Percentiles rank a stretch among this genome's conserved stretches.
Evolutionary conservation across 768 basidiomycete species (phyloP).

Genomic region (Lentinula lateritia): DNA sequence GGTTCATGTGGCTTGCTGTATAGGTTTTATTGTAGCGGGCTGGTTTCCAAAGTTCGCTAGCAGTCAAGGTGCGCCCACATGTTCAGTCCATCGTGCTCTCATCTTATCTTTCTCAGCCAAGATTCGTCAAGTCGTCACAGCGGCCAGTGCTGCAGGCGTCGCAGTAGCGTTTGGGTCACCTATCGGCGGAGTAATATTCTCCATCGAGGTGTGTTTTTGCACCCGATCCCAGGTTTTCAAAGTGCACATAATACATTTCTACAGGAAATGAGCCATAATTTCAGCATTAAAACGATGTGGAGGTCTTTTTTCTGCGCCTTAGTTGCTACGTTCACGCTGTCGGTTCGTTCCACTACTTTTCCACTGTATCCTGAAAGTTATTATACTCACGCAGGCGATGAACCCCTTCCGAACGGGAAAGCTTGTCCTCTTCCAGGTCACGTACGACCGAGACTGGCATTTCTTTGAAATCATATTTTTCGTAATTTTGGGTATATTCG

Average conservation of each 20-base stretch:
- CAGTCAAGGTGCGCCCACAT: constrained; percentile 67
- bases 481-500: constrained; percentile 91
- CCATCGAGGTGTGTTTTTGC: constrained; percentile 72
- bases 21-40: constrained; percentile 86
- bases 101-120: constrained; percentile 40
- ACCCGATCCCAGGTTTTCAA: not conserved
- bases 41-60: constrained; percentile 76
- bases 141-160: constrained; percentile 95
- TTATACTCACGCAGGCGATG: constrained; percentile 64
- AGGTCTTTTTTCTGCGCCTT: constrained; percentile 95
- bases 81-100: not conserved
- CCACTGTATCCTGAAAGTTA: constrained; percentile 4
- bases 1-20: constrained; percentile 94
- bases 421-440: constrained; percentile 96
- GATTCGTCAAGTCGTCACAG: constrained; percentile 88
- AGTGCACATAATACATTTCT: not conserved
- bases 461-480: constrained; percentile 99
- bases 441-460: constrained; percentile 97
- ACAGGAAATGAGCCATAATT: constrained; percentile 97
- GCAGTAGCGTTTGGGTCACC: constrained; percentile 98
- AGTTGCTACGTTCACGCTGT: constrained; percentile 92
- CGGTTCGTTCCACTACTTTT: constrained; percentile 51
- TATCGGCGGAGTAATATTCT: constrained; percentile 96
- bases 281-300: constrained; percentile 99
- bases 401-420: constrained; percentile 98